Base-by-base conservation (phyloP, 192 early-diverging fungal genomes). In the Coemansia sp. region DNA sequence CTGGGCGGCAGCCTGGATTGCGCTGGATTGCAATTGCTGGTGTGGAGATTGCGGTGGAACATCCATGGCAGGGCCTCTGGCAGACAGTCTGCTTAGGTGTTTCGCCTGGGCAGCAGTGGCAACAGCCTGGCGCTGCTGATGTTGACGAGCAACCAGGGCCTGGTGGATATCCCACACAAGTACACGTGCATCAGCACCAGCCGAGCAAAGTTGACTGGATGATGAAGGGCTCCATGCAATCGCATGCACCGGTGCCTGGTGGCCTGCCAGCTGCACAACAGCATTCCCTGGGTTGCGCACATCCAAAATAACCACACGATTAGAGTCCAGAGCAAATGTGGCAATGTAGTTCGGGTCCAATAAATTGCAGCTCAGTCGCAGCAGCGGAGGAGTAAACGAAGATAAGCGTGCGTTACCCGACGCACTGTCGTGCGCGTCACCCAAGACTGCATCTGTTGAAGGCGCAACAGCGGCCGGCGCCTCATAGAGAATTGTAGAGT, bases 401-500 rank as follows among this genome's bases (percentile, higher is more conserved):
- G 70, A 54, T 62, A 69, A 22, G 60, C 59, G 80, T 20, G 62
- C 67, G 17, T 10, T 70, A 51, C 46, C 61, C 29, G 36, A 6
- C 8, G 57, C 51, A 39, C 64, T 72, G 6, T 68, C 30, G 27
- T 57, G 78, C 20, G 61, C 70, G 22, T n/a, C 70, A 39, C 50
- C 55, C 9, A 51, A 17, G 17, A 62, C 51, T 14, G 66, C 71
- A 10, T 64, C 31, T 5, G 78, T 36, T 0, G 80, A 67, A 1
- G 75, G 61, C 14, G 82, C 73, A 9, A 70, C 67, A 1, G 82
- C 74, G 1, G 86, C 70, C 1, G 86, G 85, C 3, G 93, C 90
- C 76, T 99, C 97, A 74, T 98, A 99, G 30, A 99, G 75, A 64
- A 99, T 98, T 6, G 97, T 98, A 8, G 94, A 97, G 76, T 98